These are phyloP conservation scores for Juncus inflexus DNA, from an alignment of 176 grass and related monocot genomes.

Conservation along the genomic window DNA sequence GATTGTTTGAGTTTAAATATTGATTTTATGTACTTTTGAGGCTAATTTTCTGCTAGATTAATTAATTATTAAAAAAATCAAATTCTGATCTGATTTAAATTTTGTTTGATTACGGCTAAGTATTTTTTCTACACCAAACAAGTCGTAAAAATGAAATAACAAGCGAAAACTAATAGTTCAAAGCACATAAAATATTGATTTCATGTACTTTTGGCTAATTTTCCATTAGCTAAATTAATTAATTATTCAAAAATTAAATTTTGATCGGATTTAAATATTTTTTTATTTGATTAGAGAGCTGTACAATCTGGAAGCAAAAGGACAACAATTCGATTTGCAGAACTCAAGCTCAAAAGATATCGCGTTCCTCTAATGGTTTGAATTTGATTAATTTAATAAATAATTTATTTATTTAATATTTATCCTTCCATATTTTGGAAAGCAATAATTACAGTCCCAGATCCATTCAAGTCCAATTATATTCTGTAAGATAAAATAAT, in stretches of 20 bases:
- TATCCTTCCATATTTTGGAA: constrained; percentile 12
- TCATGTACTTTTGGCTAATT: too few species aligned
- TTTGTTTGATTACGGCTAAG: too few species aligned
- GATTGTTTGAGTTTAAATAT: too few species aligned
- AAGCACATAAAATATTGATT: too few species aligned
- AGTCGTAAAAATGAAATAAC: too few species aligned
- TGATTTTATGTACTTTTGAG: too few species aligned
- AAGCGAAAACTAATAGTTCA: too few species aligned
- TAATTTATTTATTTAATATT: constrained; percentile 8
- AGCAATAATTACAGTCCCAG: neutral
- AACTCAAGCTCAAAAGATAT: constrained; percentile 86
- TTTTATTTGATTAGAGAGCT: constrained; percentile 50
- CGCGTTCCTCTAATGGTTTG: constrained; percentile 62
- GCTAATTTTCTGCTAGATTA: too few species aligned
- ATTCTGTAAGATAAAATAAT: too few species aligned
- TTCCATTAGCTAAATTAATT: neutral
- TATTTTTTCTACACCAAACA: too few species aligned
- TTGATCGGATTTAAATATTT: constrained; percentile 3
- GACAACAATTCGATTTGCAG: constrained; percentile 67
- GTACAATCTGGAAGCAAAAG: constrained; percentile 66
- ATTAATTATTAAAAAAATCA: too few species aligned
- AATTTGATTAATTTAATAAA: constrained; percentile 7
- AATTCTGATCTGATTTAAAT: too few species aligned
- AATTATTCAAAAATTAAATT: constrained; percentile 6
- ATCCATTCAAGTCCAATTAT: neutral